phyloP scores from a whole-genome alignment of 306 rosid genomes.

The Cucurbita maxima region DNA sequence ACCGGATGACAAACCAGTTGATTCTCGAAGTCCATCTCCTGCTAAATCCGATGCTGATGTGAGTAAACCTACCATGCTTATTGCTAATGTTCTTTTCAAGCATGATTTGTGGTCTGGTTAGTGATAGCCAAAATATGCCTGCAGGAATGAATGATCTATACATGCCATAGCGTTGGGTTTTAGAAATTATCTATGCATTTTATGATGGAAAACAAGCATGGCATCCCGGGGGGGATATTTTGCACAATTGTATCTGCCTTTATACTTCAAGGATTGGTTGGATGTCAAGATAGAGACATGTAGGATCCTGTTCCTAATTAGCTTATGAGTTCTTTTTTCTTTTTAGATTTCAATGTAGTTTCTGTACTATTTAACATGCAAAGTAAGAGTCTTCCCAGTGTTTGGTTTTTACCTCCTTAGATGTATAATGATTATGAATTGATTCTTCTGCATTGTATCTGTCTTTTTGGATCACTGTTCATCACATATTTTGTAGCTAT shows the following conservation, averaged over 20 bases:
- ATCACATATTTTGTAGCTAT: not conserved
- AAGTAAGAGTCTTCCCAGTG: not conserved
- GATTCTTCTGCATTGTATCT: not conserved
- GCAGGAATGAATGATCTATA: constrained; percentile 4
- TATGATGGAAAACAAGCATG: not conserved
- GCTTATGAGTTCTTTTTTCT: not conserved
- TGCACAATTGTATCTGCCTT: constrained; percentile 6
- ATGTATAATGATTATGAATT: not conserved
- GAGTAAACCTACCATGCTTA: constrained; percentile 9
- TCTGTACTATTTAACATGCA: constrained; percentile 1
- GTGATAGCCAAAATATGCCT: not conserved
- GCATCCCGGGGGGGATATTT: not conserved
- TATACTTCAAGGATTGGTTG: not conserved
- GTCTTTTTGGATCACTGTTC: not conserved
- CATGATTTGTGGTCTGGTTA: not conserved
- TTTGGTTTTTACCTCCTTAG: not conserved
- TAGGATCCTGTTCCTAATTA: not conserved
- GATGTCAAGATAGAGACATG: constrained; percentile 3
- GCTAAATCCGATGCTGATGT: constrained; percentile 45
- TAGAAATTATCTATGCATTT: not conserved
- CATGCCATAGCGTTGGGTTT: not conserved
- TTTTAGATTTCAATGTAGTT: not conserved
- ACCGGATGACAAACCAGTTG: constrained; percentile 18
- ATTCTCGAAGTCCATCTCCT: constrained; percentile 48
- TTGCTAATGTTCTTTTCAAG: not conserved